Base-by-base conservation (phyloP, 1,284 basidiomycete genomes). In the Ganoderma lucidum region DNA sequence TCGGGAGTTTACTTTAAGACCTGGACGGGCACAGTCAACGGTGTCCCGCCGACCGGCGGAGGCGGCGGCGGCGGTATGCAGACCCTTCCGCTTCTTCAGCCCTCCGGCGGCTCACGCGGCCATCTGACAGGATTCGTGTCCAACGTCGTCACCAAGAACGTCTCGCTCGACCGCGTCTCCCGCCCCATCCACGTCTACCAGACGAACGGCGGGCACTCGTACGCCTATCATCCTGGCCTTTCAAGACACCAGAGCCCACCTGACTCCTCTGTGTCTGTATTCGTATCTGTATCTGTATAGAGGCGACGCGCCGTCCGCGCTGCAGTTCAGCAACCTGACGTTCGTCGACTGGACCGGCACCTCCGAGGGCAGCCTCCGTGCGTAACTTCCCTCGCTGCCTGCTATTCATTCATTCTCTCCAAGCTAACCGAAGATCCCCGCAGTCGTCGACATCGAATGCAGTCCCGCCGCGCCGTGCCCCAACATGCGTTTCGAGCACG, bases 1-100 rank as follows among this genome's bases (percentile, higher is more conserved):
- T 82, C 79, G 53, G 87, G 86, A 28, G 86, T 89, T 2, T 91
- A 90, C 77, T 86, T 91, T 80, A 91, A 91, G 79, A 84, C 86
- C 0, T 91, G 88, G 88, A 84, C 85, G 14, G 89, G 85, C 9
- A 80, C 83, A 19, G 81, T 85, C 3, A 83, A 86, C 72, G 89
- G 89, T 2, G 77, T 74, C 1, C 89, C 90, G 5, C 90, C 90
- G 1, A 89, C 86, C 45, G 88, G 87, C 12, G 90, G 90, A 6
- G 90, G 90, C 3, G 90, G 87, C 3, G 90, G 88, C 6, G 74
- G 79, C 55, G 86, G 86, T 85, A 66, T 35, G 75, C 69, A 9
- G 30, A 14, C 28, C 53, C 53, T 12, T 28, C 3, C 5, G 9
- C 6, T 23, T 12, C 9, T 2, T 5, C 3, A 4, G 0, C 28